Base-by-base conservation (phyloP, 2,329 filamentous ascomycete genomes). In the Rhexocercosporidium sp. region DNA sequence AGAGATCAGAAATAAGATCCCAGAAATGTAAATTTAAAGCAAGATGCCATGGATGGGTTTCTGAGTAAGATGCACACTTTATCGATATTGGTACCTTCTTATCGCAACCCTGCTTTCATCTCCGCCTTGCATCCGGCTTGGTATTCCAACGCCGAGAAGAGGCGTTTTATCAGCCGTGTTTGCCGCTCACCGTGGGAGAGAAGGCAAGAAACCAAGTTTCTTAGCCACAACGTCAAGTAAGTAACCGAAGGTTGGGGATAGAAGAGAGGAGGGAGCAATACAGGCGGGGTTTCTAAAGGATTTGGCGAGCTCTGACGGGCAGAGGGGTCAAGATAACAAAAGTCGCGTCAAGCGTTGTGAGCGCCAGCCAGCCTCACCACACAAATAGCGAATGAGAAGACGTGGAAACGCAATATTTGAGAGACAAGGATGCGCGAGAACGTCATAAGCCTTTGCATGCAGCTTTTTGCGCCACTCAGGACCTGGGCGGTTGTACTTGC, bases 391-490 rank as follows among this genome's bases (percentile, higher is more conserved):
- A 56, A 56, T 56, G 18, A 56, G 53, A 37, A 20, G 31, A 22
- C 2, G 12, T n/a, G 53, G 34, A 44, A 59, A 18, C 27, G 37
- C 37, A 44, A 59, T 44, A 29, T 59, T 29, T 20, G 37, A 41
- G 20, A 44, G 22, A 44, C 56, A 44, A 18, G 39, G 57, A 47
- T 60, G 27, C 7, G 18, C 57, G 39, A 46, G 25, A 60, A 44
- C 37, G 57, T 46, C 57, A 60, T 47, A n/a, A 60, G 57, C 57
- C 25, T 29, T 46, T 44, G 39, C 39, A 60, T 47, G 57, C 57
- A 47, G 57, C 57, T 25, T 31, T 25, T 44, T 46, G 57, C 57
- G 57, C 57, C 57, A 46, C 34, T 44, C 37, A 25, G 54, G 37
- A 44, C 31, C n/a, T 9, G 31, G 34, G 34, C 56, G 37, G 56